Percentiles rank a stretch among this genome's conserved stretches.
Evolutionary conservation across 2,329 filamentous ascomycete genomes (phyloP).

Genomic region (Fusarium lateritium): DNA sequence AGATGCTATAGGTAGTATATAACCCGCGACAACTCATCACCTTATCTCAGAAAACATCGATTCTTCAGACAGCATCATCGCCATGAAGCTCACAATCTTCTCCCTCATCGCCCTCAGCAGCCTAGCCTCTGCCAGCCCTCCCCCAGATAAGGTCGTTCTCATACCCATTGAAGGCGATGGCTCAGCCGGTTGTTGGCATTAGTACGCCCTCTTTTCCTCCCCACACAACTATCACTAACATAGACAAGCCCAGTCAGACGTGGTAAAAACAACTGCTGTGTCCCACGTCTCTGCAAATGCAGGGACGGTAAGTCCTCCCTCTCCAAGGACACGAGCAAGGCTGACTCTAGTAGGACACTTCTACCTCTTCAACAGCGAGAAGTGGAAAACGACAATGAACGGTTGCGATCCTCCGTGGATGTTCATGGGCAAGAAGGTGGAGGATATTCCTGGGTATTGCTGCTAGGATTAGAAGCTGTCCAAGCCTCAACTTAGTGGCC

Average conservation of each 20-base stretch:
- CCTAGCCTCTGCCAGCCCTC: conserved; percentile 4
- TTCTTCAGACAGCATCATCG: background rate
- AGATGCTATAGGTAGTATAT: conserved; percentile 3
- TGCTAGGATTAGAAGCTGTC: conserved; percentile 22
- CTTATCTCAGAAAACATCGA: background rate
- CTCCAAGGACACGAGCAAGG: too few relatives aligned
- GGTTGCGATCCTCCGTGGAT: conserved; percentile 41
- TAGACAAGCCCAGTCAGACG: conserved; percentile 5
- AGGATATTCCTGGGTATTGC: conserved; percentile 34
- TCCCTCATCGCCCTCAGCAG: conserved; percentile 8
- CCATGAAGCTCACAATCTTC: conserved; percentile 29
- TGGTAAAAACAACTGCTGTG: conserved; percentile 20
- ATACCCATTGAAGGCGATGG: conserved; percentile 9
- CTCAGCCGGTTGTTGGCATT: conserved; percentile 11
- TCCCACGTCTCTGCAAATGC: conserved; percentile 38
- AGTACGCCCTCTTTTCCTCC: conserved; percentile 1
- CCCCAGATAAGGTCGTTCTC: conserved; percentile 8
- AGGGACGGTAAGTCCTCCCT: conserved; percentile 24
- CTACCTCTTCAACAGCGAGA: conserved; percentile 37
- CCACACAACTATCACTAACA: background rate
- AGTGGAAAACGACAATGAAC: conserved; percentile 2
- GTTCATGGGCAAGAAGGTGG: conserved; percentile 19
- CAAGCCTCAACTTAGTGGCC: background rate
- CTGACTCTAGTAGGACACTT: conserved; percentile 13
- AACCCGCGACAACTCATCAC: background rate